Conservation (phyloP, 202 grass and related monocot species). For the Dendrocalamus latiflorus region DNA sequence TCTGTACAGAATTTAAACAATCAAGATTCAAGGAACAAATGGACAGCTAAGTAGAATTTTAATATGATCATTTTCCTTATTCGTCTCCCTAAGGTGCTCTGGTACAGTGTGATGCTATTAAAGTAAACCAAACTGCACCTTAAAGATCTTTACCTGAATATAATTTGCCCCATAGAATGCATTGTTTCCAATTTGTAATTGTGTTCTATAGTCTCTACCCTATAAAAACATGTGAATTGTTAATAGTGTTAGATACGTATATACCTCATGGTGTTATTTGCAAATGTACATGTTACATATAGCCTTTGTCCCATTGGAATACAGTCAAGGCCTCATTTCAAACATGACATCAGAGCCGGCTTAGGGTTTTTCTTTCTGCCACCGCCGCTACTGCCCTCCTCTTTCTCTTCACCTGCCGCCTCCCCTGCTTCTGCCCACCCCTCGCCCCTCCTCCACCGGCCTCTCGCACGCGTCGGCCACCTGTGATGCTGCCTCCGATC, state of each 20-base stretch:
- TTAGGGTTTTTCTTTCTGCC: too few species aligned
- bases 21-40: conserved; percentile 23
- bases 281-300: too few species aligned
- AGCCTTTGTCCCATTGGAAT: too few species aligned
- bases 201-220: conserved; percentile 79
- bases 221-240: conserved; percentile 37
- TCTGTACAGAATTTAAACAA: conserved; percentile 11
- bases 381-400: too few species aligned
- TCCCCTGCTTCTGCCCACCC: too few species aligned
- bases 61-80: neutral
- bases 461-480: too few species aligned
- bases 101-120: neutral
- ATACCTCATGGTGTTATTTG: too few species aligned
- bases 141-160: conserved; percentile 62
- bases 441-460: too few species aligned
- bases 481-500: too few species aligned
- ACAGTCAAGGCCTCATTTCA: too few species aligned
- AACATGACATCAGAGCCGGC: too few species aligned
- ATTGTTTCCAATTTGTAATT: conserved; percentile 98
- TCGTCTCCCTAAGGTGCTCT: neutral
- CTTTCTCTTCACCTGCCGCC: too few species aligned
- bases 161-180: conserved; percentile 99
- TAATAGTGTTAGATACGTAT: neutral
- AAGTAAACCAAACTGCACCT: neutral
- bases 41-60: neutral